These are phyloP conservation scores for Kluyveromyces marxianus DNA, from an alignment of 1,139 yeast species.

Conservation along the genomic window DNA sequence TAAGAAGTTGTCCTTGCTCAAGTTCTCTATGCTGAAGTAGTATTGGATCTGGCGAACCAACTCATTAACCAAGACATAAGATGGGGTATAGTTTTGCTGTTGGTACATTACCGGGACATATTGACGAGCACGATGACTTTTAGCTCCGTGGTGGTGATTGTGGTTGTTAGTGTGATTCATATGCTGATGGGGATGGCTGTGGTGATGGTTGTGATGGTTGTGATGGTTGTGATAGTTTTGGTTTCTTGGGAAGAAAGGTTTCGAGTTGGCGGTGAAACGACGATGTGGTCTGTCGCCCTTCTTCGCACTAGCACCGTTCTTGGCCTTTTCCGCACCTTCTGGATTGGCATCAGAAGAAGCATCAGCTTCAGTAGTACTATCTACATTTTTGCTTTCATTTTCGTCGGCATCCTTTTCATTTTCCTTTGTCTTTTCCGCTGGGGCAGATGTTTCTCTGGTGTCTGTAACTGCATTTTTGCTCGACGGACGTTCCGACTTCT, in stretches of 20 bases:
- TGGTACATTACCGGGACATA: constrained; percentile 3
- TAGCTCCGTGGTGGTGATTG: constrained; percentile 14
- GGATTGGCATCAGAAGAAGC: not conserved
- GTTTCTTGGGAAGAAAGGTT: constrained; percentile 4
- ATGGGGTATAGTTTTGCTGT: constrained; percentile 15
- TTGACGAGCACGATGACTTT: not conserved
- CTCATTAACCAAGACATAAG: constrained; percentile 20
- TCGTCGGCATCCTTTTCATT: not conserved
- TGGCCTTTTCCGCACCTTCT: constrained; percentile 3
- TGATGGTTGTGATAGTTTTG: constrained; percentile 8
- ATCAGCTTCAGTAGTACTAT: not conserved
- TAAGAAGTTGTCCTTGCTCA: constrained; percentile 33
- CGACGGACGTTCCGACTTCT: constrained; percentile 1
- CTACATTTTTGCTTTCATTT: constrained; percentile 4
- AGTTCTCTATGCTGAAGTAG: constrained; percentile 81
- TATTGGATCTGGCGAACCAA: constrained; percentile 66
- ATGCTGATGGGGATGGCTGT: constrained; percentile 6
- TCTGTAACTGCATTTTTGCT: not conserved
- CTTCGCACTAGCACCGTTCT: not conserved
- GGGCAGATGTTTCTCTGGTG: not conserved
- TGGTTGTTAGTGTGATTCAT: constrained; percentile 20
- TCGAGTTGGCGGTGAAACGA: constrained; percentile 6
- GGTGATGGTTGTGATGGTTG: constrained; percentile 19
- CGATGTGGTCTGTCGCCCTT: constrained; percentile 8
- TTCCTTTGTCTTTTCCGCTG: not conserved